Base-by-base conservation (phyloP, 495 filamentous ascomycete species). In the Niebla homalea region DNA sequence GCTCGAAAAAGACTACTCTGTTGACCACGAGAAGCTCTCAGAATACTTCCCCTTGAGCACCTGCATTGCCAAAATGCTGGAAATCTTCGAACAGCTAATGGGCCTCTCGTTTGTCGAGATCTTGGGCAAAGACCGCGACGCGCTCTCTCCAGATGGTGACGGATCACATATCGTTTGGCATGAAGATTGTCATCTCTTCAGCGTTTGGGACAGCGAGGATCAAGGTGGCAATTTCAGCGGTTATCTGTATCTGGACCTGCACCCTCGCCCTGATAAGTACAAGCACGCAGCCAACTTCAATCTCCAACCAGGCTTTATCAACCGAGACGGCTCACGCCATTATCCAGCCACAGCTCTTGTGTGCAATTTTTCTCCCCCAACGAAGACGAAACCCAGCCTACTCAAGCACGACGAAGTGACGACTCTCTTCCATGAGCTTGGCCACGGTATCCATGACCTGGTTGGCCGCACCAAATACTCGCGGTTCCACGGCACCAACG, bases 41-140 rank as follows among this genome's bases (percentile, higher is more conserved):
- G 88, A 98, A 64, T 97, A 92, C 66, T 98, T 97, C 72, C 90
- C 92, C 3, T 68, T 97, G 20, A 75, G 80, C 56, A 80, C 79
- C 3, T 93, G 87, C 2, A 84, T 98, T 45, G 70, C 75, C 25
- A 87, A 85, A 50, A 98, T 97, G 93, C 77, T 98, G 47, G 71
- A 80, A 59, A 94, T 96, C 57, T 97, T 98, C 56, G 90, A 97
- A 66, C 72, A 87, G 62, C 73, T 98, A 0, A 94, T 98, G 56
- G 92, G 92, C 20, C 70, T 98, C 10, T 83, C 81, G 15, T 97
- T 98, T 58, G 82, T 97, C 22, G 81, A 95, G 70, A 72, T 97
- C 43, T 65, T 66, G 16, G 79, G 75, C 38, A 67, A 75, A 46
- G 78, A 81, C 52, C 71, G 81, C 11, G 68, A 74, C 18, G 57